phyloP scores from a whole-genome alignment of 345 rosid genomes.

The Syzygium jambos region DNA sequence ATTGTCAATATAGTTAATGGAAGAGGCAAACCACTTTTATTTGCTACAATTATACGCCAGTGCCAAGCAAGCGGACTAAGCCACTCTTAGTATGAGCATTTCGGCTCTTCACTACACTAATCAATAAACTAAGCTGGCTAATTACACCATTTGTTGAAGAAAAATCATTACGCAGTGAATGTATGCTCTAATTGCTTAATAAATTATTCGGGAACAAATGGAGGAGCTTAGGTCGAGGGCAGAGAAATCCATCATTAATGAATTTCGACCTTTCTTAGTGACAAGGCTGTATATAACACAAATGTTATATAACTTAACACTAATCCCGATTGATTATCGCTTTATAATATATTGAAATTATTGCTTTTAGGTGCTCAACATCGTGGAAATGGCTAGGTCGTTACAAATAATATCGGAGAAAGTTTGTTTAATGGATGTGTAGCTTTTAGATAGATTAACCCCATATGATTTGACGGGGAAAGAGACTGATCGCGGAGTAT shows the following conservation, averaged over 20 bases:
- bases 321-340: too few relatives aligned
- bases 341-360: too few relatives aligned
- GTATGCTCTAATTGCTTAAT: background rate
- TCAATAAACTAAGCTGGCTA: background rate
- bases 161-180: background rate
- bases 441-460: background rate
- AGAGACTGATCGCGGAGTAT: background rate
- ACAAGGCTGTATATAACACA: too few relatives aligned
- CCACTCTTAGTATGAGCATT: background rate
- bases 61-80: background rate
- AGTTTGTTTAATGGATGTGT: background rate
- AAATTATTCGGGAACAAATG: background rate
- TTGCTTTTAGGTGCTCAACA: background rate
- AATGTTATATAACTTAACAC: too few relatives aligned
- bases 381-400: accelerated
- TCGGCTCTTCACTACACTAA: background rate
- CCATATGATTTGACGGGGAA: background rate
- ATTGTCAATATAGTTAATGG: background rate
- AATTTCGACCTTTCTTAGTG: too few relatives aligned
- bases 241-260: background rate
- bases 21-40: background rate
- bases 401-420: background rate
- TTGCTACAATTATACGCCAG: background rate
- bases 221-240: background rate
- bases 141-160: background rate